These are phyloP conservation scores for Phalaenopsis hybrid DNA, from an alignment of 116 monocot species.

Conservation along the genomic window DNA sequence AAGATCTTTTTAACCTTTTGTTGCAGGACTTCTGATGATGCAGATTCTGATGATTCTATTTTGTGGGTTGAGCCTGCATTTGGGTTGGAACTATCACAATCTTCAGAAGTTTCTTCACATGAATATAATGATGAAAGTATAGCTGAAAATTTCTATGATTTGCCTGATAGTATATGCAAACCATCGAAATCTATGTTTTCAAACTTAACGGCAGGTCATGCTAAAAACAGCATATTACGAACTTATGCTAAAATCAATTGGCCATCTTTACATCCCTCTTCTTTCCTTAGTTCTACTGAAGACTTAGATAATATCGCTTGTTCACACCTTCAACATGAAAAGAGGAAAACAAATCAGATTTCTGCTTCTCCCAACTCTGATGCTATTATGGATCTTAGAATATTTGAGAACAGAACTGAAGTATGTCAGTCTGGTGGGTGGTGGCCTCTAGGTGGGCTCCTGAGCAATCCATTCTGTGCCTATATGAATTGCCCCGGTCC, in stretches of 20 bases:
- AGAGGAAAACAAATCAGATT: constrained; percentile 8
- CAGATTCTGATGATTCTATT: constrained; percentile 40
- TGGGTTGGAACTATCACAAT: constrained; percentile 23
- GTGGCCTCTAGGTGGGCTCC: constrained; percentile 56
- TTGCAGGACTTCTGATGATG: constrained; percentile 31
- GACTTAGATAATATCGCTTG: background rate
- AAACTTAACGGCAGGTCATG: constrained; percentile 16
- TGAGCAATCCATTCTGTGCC: constrained; percentile 39
- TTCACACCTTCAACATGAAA: constrained; percentile 13
- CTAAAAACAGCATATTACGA: constrained; percentile 10
- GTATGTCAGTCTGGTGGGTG: constrained; percentile 28
- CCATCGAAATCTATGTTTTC: constrained; percentile 14
- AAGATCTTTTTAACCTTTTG: constrained; percentile 10
- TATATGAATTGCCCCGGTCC: constrained; percentile 10
- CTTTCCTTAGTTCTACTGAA: constrained; percentile 4
- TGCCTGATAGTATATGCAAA: constrained; percentile 10
- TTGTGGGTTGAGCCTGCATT: constrained; percentile 38
- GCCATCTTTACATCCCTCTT: constrained; percentile 6
- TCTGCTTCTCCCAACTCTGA: constrained; percentile 10
- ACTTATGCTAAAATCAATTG: constrained; percentile 12
- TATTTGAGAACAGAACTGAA: constrained; percentile 13
- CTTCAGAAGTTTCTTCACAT: constrained; percentile 45
- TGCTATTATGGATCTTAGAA: constrained; percentile 2
- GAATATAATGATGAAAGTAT: constrained; percentile 42
- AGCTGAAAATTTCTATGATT: constrained; percentile 10